A percentile compares a stretch with the other conserved stretches of the same genome.
These are phyloP conservation scores for Alternaria brassicicola DNA, from an alignment of 2,329 filamentous ascomycete genomes.

Conservation along the genomic window DNA sequence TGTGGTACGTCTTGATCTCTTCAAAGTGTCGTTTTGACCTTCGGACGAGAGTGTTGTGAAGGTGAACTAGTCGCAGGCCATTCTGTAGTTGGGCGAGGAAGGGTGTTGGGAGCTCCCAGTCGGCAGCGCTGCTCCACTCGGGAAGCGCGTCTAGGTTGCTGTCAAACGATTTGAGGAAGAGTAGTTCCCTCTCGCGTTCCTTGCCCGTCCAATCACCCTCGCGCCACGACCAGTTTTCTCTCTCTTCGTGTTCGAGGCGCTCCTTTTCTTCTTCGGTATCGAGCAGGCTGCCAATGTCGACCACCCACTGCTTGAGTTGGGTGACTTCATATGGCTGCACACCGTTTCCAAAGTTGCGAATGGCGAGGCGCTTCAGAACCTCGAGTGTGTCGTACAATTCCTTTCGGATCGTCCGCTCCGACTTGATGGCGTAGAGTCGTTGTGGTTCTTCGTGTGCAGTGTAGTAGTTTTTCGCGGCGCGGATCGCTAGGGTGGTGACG, in stretches of 20 bases:
- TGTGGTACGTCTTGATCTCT: slow-evolving; percentile 85
- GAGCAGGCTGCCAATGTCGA: slow-evolving; percentile 77
- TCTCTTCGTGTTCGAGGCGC: slow-evolving; percentile 71
- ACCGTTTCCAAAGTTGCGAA: slow-evolving; percentile 82
- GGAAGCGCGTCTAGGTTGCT: slow-evolving; percentile 65
- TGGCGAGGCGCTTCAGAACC: slow-evolving; percentile 87
- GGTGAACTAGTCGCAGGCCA: slow-evolving; percentile 78
- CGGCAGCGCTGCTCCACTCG: slow-evolving; percentile 66
- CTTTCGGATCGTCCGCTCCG: slow-evolving; percentile 81
- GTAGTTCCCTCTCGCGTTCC: slow-evolving; percentile 78
- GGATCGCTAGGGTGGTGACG: slow-evolving; percentile 91
- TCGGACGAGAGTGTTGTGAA: slow-evolving; percentile 88
- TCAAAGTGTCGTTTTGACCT: slow-evolving; percentile 88
- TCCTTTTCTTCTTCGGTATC: slow-evolving; percentile 78
- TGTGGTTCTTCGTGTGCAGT: slow-evolving; percentile 88
- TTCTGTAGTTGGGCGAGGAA: slow-evolving; percentile 78
- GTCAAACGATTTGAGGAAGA: slow-evolving; percentile 81
- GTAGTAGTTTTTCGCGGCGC: slow-evolving; percentile 95
- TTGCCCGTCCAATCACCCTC: slow-evolving; percentile 73
- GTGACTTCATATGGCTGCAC: slow-evolving; percentile 77
- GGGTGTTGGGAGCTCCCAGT: slow-evolving; percentile 66
- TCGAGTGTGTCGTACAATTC: slow-evolving; percentile 89
- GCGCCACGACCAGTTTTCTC: slow-evolving; percentile 81
- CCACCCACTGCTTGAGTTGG: slow-evolving; percentile 80
- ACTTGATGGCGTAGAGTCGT: slow-evolving; percentile 82